Percentiles rank a stretch among this genome's conserved stretches.
These are phyloP conservation scores for Saccharomyces pastorianus DNA, from an alignment of 1,139 yeast species.

Conservation along the genomic window DNA sequence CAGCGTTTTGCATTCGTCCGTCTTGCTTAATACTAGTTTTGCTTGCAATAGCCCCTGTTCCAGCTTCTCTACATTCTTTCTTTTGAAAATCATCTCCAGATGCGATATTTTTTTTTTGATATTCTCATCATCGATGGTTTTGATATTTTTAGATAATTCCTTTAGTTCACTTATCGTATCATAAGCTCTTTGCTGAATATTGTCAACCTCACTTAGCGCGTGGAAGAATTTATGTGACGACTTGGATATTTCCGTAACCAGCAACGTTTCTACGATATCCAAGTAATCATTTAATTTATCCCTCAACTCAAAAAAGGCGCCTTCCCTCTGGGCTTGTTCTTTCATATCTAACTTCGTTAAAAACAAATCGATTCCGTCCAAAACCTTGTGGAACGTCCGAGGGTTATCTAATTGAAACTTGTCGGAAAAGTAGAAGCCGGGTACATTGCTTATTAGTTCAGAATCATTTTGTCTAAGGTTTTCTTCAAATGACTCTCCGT, in stretches of 20 bases:
- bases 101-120: constrained; percentile 47
- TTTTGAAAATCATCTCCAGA: constrained; percentile 44
- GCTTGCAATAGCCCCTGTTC: constrained; percentile 61
- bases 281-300: constrained; percentile 75
- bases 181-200: constrained; percentile 51
- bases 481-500: constrained; percentile 17
- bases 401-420: constrained; percentile 85
- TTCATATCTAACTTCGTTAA: constrained; percentile 23
- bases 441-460: constrained; percentile 36
- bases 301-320: constrained; percentile 47
- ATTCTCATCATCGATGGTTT: constrained; percentile 41
- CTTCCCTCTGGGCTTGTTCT: constrained; percentile 17
- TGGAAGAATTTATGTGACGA: constrained; percentile 79
- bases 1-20: constrained; percentile 45
- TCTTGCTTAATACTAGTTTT: constrained; percentile 40
- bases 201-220: constrained; percentile 66
- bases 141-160: constrained; percentile 38
- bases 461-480: constrained; percentile 6
- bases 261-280: constrained; percentile 74
- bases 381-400: constrained; percentile 65
- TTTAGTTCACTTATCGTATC: constrained; percentile 44
- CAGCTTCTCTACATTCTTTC: constrained; percentile 53
- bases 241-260: constrained; percentile 74
- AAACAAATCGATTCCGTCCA: constrained; percentile 31
- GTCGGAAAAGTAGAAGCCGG: constrained; percentile 57